Base-by-base conservation (phyloP, 1,284 basidiomycete genomes). In the Irpex sp. region DNA sequence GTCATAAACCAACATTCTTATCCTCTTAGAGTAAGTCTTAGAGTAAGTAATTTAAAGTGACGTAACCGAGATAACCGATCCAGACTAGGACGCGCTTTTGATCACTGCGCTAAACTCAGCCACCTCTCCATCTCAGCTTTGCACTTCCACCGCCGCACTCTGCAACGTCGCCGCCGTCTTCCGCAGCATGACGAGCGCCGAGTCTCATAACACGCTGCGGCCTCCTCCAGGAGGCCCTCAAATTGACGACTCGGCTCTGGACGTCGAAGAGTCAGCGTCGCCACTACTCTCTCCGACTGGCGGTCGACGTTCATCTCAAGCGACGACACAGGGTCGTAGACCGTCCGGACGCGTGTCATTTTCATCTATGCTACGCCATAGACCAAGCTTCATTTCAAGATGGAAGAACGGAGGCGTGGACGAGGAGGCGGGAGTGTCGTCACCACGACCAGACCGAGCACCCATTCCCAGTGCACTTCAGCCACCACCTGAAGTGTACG, bases 381-480 rank as follows among this genome's bases (percentile, higher is more conserved):
- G 72, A 26, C 70, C 73, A 3, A 75, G 71, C 62, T 67, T 75
- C 57, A 55, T 71, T 15, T 26, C 7, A 63, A 65, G 40, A 65
- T 72, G 49, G 71, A 69, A 68, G 56, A 58, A 58, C 49, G 61
- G 65, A 37, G 51, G 57, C 13, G 65, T 62, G 2, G 70, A 70
- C 49, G 72, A 73, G 62, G 74, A 73, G 52, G 72, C 66, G n/a
- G 65, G 58, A 1, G 47, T 59, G 19, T 56, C 37, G 15, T 64
- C 67, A 17, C 66, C 66, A 13, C 66, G 68, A 8, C 63, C 65
- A 59, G 87, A 87, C 57, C 78, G 83, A 40, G 83, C 90, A 3
- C 85, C 89, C 49, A 92, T 93, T 65, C 91, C 92, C 4, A 90
- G 85, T 63, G 89, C 91, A 68, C 79, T 90, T 66, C 84, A 86